These are phyloP conservation scores for Agrocybe pediades DNA, from an alignment of 768 basidiomycete species.

Conservation along the genomic window DNA sequence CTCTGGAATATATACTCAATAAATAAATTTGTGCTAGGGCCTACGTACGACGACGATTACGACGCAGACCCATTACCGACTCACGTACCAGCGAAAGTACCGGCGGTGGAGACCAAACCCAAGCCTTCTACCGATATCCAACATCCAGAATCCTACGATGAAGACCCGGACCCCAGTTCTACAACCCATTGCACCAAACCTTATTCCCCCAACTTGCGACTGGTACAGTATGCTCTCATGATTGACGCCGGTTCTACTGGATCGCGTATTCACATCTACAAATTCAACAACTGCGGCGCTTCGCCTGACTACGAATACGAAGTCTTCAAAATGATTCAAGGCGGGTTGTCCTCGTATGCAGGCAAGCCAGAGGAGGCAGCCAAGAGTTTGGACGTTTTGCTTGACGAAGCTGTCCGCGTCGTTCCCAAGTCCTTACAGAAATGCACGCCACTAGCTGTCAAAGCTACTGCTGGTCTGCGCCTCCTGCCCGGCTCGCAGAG, in stretches of 20 bases:
- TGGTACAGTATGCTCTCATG: slow-evolving; percentile 95
- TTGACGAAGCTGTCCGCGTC: slow-evolving; percentile 78
- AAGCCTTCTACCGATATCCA: not conserved
- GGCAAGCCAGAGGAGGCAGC: slow-evolving; percentile 72
- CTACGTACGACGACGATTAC: slow-evolving; percentile 15
- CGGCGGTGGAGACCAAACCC: slow-evolving; percentile 2
- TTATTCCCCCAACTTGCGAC: slow-evolving; percentile 44
- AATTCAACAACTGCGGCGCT: slow-evolving; percentile 87
- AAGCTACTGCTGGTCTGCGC: slow-evolving; percentile 88
- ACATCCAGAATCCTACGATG: slow-evolving; percentile 58
- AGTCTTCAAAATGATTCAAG: slow-evolving; percentile 80
- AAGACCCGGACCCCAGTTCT: slow-evolving; percentile 52
- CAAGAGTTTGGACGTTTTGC: slow-evolving; percentile 70
- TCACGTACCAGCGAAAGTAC: not conserved
- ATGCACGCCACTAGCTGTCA: slow-evolving; percentile 90
- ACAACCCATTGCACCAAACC: slow-evolving; percentile 75
- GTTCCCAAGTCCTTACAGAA: slow-evolving; percentile 68
- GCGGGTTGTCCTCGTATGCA: slow-evolving; percentile 73
- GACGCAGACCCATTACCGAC: slow-evolving; percentile 1
- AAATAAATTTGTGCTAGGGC: not conserved
- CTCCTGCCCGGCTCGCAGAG: slow-evolving; percentile 65
- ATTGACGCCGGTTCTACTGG: slow-evolving; percentile 98
- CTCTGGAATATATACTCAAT: not conserved
- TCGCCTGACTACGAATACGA: slow-evolving; percentile 90
- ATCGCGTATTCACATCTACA: slow-evolving; percentile 97